Conservation (phyloP, 352 stramenopile genomes). For the Peronospora farinosa region DNA sequence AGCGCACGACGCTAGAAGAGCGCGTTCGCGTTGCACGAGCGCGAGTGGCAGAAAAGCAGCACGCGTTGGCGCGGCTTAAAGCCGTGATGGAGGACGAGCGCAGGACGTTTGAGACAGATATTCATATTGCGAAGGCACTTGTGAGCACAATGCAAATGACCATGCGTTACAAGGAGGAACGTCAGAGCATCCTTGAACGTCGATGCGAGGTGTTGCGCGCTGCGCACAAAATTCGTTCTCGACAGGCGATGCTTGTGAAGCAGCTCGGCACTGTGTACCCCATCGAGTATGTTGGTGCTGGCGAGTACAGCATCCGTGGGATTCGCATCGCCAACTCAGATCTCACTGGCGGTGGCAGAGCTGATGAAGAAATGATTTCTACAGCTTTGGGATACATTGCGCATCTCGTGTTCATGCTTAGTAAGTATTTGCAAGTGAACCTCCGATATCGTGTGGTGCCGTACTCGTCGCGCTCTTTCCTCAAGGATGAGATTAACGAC, state of each 20-base stretch:
- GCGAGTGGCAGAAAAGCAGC: conserved; percentile 50
- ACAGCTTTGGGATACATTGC: conserved; percentile 80
- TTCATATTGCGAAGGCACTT: conserved; percentile 73
- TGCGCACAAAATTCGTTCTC: conserved; percentile 76
- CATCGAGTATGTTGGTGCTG: conserved; percentile 75
- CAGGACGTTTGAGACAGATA: conserved; percentile 71
- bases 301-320: conserved; percentile 76
- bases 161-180: conserved; percentile 78
- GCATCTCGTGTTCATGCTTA: conserved; percentile 85
- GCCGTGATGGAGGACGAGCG: conserved; percentile 68
- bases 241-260: conserved; percentile 73
- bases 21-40: conserved; percentile 43
- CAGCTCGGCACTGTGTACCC: conserved; percentile 73
- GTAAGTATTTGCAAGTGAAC: conserved; percentile 84
- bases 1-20: conserved; percentile 38
- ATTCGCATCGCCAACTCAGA: conserved; percentile 75
- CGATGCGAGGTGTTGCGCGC: conserved; percentile 69
- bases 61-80: conserved; percentile 49
- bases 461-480: conserved; percentile 72
- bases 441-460: conserved; percentile 75
- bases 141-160: conserved; percentile 77
- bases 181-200: conserved; percentile 66
- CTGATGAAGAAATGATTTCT: conserved; percentile 78
- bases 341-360: conserved; percentile 41
- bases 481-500: conserved; percentile 86